Evolutionary conservation across 129 eudicot species (phyloP).

Genomic region (Helianthus tuberosus): DNA sequence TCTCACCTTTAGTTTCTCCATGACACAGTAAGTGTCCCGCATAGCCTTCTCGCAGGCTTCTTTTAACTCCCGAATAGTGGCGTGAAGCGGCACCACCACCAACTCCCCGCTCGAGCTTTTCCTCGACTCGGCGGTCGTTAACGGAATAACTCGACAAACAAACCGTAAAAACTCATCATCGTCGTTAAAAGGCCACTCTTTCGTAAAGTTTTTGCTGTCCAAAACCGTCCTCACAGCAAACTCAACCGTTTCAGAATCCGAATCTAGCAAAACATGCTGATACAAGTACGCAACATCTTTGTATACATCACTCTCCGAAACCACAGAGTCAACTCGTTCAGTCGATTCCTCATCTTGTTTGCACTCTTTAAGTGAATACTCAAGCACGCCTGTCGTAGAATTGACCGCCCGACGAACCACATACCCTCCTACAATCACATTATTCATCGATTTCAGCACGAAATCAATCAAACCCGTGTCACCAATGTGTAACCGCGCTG

Average conservation of each 20-base stretch:
- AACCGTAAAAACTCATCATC: slow-evolving; percentile 62
- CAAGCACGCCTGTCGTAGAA: slow-evolving; percentile 53
- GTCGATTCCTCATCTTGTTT: slow-evolving; percentile 16
- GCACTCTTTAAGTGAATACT: slow-evolving; percentile 64
- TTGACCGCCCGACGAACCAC: slow-evolving; percentile 62
- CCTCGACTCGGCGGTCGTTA: slow-evolving; percentile 7
- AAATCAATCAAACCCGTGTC: slow-evolving; percentile 91
- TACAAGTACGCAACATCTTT: slow-evolving; percentile 53
- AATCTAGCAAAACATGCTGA: slow-evolving; percentile 42
- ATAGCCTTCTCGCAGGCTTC: slow-evolving; percentile 44
- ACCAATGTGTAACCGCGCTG: slow-evolving; percentile 73
- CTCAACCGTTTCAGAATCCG: slow-evolving; percentile 46
- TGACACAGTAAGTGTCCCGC: slow-evolving; percentile 72
- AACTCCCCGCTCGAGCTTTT: slow-evolving; percentile 44
- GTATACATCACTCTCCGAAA: slow-evolving; percentile 46
- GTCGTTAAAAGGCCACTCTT: slow-evolving; percentile 71
- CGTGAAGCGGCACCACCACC: slow-evolving; percentile 63
- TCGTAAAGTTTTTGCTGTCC: slow-evolving; percentile 66
- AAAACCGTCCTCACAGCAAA: slow-evolving; percentile 49
- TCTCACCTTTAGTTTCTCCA: slow-evolving; percentile 53
- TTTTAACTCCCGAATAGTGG: slow-evolving; percentile 66
- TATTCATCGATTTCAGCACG: slow-evolving; percentile 79
- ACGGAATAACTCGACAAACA: slow-evolving; percentile 46
- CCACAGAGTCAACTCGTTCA: slow-evolving; percentile 15
- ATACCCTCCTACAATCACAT: slow-evolving; percentile 66